Percentiles rank a stretch among this genome's conserved stretches.
Conservation (phyloP, 768 basidiomycete genomes). For the Trametes sanguinea region DNA sequence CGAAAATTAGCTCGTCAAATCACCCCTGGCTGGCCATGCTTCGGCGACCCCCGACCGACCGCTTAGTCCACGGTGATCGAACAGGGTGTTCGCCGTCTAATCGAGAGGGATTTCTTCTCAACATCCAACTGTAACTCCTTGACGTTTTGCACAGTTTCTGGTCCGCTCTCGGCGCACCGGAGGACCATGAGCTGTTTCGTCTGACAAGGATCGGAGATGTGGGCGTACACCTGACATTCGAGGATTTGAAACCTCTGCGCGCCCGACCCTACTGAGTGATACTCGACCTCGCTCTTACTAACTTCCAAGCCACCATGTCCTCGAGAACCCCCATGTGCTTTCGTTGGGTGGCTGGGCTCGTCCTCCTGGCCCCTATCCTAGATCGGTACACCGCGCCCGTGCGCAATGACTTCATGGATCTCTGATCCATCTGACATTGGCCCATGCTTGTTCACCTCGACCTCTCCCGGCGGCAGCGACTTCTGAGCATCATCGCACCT, state of each 20-base stretch:
- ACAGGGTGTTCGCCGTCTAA: background rate
- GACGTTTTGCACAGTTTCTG: background rate
- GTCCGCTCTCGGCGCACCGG: background rate
- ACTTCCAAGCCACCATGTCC: background rate
- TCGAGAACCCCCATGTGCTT: background rate
- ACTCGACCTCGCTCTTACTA: background rate
- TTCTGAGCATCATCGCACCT: slow-evolving; percentile 11
- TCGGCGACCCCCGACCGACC: background rate
- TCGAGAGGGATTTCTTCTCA: background rate
- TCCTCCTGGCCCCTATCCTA: background rate
- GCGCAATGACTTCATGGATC: background rate
- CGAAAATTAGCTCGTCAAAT: background rate
- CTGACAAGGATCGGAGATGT: background rate
- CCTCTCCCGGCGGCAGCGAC: background rate
- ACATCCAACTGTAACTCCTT: background rate
- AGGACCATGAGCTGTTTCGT: background rate
- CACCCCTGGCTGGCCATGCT: background rate
- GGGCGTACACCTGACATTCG: background rate
- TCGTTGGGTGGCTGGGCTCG: background rate
- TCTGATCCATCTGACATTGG: background rate
- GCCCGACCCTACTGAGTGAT: background rate
- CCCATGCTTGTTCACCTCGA: background rate
- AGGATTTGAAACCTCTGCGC: background rate
- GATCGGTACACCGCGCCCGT: slow-evolving; percentile 1
- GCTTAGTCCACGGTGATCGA: background rate